A percentile compares a stretch with the other conserved stretches of the same genome.
phyloP scores from a whole-genome alignment of 495 filamentous ascomycete genomes.

The Chlorociboria aeruginascens region DNA sequence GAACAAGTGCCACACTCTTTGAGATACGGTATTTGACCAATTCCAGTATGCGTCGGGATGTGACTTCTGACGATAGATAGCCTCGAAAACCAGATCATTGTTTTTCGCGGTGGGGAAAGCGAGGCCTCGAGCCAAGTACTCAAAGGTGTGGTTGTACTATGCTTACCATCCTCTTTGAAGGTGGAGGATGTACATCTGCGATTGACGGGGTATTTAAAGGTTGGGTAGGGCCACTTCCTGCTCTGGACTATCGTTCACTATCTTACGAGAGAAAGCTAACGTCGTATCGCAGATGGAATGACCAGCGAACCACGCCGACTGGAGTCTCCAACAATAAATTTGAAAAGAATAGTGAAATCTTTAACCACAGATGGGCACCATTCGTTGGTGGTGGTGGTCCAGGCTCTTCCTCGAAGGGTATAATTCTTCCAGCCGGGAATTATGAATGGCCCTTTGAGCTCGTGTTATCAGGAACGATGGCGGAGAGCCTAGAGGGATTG shows the following conservation, averaged over 20 bases:
- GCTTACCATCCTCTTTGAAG: constrained; percentile 53
- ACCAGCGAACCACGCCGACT: constrained; percentile 33
- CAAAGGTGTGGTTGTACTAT: constrained; percentile 65
- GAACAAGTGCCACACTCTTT: constrained; percentile 33
- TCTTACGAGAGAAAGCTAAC: constrained; percentile 7
- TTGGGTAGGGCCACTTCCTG: constrained; percentile 41
- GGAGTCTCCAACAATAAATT: constrained; percentile 36
- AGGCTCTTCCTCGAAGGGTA: constrained; percentile 34
- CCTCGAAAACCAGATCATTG: constrained; percentile 65
- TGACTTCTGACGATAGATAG: constrained; percentile 27
- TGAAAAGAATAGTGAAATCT: constrained; percentile 30
- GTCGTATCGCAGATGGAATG: constrained; percentile 29
- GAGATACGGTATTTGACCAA: constrained; percentile 38
- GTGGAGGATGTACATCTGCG: constrained; percentile 62
- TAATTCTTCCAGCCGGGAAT: constrained; percentile 59
- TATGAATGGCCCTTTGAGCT: constrained; percentile 88
- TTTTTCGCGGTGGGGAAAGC: constrained; percentile 62
- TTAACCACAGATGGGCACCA: constrained; percentile 33
- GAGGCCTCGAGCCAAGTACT: constrained; percentile 67
- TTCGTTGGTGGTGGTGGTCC: constrained; percentile 25
- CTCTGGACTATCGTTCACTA: background rate
- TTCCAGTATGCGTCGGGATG: background rate
- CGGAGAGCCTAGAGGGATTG: constrained; percentile 85
- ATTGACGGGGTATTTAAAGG: constrained; percentile 55
- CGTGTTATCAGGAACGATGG: constrained; percentile 57